Evolutionary conservation across 2,329 filamentous ascomycete species (phyloP), one percentile per base, ranked within the genome.

Genomic region (Fusarium annulatum): DNA sequence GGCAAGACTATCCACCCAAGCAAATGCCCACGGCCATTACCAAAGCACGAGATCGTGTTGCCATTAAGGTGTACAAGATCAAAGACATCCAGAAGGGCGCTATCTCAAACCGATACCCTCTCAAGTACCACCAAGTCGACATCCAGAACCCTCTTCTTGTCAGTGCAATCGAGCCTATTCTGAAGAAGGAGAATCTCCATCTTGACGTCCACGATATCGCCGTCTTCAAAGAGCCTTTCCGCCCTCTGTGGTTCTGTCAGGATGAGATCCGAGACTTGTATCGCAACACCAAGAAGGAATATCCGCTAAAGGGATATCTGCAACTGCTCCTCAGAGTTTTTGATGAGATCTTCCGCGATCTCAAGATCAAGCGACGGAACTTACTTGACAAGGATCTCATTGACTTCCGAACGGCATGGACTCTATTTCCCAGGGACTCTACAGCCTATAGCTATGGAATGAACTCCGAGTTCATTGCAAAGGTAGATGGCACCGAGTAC

Each of bases 51-150:
- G 81, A 83, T 53, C 79, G 81, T 7, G 81, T 83, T 19, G 84
- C 85, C 64, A 84, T 87, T 79, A 84, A 82, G 67, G 78, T 86
- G 26, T 86, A 81, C 83, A 86, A 85, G 80, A 73, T 84, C 79
- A 85, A 85, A 72, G 84, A 87, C 72, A 66, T 66, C 33, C 75
- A 76, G 15, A 85, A 86, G 79, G 79, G 81, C 8, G 78, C 81
- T 61, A 79, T 86, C 42, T 79, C 71, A 0, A 84, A 84, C 30
- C 76, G 77, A n/a, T 82, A 78, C 39, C 78, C 80, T 16, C 77
- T 86, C 61, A 84, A 83, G 55, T 82, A 82, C 64, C 80, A 85
- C 75, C 76, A 73, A 70, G 78, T 87, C 45, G 80, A 83, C 59
- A 69, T 87, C 12, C 85, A 86, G 73, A 87, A 85, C 71, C 81